Conservation (phyloP, 371 early-diverging fungal genomes). For the Umbelopsis sp. region DNA sequence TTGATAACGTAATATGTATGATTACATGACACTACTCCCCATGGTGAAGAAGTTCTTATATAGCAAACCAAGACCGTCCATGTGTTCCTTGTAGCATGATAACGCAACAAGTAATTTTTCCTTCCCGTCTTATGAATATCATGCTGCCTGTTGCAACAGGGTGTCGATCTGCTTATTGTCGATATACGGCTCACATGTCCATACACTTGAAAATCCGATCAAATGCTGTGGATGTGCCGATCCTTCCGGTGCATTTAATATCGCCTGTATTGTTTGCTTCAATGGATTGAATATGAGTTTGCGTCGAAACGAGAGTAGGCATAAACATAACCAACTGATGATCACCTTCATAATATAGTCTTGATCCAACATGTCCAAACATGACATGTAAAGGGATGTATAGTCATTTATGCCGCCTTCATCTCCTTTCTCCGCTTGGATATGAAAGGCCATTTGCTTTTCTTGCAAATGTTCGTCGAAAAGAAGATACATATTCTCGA, state of each 20-base stretch:
- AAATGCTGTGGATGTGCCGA: not conserved
- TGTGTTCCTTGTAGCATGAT: too few relatives aligned
- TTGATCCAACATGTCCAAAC: slow-evolving; percentile 12
- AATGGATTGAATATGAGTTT: not conserved
- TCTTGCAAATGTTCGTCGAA: not conserved
- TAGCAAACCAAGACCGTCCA: too few relatives aligned
- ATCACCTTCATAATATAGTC: slow-evolving; percentile 5
- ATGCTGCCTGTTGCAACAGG: not conserved
- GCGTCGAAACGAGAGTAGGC: not conserved
- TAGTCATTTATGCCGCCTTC: not conserved
- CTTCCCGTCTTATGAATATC: not conserved
- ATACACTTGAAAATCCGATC: slow-evolving; percentile 7
- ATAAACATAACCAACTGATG: too few relatives aligned
- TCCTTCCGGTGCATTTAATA: not conserved
- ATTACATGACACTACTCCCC: too few relatives aligned
- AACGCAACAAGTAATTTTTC: too few relatives aligned
- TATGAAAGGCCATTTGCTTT: not conserved
- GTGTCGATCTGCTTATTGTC: not conserved
- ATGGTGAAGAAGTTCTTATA: too few relatives aligned
- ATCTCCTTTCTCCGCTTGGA: not conserved
- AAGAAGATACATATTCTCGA: not conserved
- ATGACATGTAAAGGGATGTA: not conserved
- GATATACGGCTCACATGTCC: not conserved
- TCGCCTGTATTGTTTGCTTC: slow-evolving; percentile 8
- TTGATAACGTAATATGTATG: too few relatives aligned